Base-by-base conservation (phyloP, 805 yeast species). In the Nadsonia fulvescens region DNA sequence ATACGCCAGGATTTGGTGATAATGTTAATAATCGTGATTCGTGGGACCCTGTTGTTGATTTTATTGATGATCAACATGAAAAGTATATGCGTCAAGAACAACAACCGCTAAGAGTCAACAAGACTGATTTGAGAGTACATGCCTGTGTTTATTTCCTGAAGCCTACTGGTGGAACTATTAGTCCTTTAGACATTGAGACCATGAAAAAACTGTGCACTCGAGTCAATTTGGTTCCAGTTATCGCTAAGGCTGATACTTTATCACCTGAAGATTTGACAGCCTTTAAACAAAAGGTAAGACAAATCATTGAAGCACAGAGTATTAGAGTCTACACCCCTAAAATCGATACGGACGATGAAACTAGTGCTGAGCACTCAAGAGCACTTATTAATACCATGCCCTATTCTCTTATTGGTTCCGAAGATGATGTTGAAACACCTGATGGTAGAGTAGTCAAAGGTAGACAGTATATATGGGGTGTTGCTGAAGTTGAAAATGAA, bases 1-100 rank as follows among this genome's bases (percentile, higher is more conserved):
- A 82, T 51, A 79, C 94, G 2, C 93, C 93, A 6, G 94, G 94
- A 2, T 79, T 81, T 47, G 95, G 94, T 33, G 91, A 79, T 47
- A 76, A 74, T 47, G 75, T 81, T 37, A 75, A 82, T 56, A 83
- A 82, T 53, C 64, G 63, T 42, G 73, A 75, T 46, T 63, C 89
- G 23, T 75, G 81, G 78, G 58, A 58, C 25, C 75, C 79, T 6
- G 54, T 78, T 27, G 63, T 67, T 10, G 66, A 70, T 38, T 81
- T 65, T 40, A 64, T 86, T 34, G 94, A 83, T 46, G 77, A 73
- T 36, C 86, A 78, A 49, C 73, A 74, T 46, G 68, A 66, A 48
- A 48, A 53, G 12, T 63, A 54, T 50, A 70, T 64, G 61, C 67
- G 67, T 35, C 93, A 78, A 53, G 81, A 75, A 40, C 77, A 68